Evolutionary conservation across 2,329 filamentous ascomycete genomes (phyloP), one percentile per base, ranked within the genome.

Genomic region (Penicillium italicum): DNA sequence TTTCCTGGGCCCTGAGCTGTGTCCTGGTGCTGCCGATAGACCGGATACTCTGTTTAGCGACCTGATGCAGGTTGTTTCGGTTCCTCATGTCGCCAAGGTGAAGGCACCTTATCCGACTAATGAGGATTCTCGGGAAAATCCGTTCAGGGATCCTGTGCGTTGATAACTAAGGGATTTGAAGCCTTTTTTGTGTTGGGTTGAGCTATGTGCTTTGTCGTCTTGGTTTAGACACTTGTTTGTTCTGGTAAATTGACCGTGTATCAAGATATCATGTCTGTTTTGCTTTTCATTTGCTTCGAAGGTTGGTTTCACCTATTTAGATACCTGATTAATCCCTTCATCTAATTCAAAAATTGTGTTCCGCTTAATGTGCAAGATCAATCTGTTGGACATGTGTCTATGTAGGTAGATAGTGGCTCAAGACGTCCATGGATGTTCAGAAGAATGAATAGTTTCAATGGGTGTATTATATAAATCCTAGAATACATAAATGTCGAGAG

Each of bases 1-100:
- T 10, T 62, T 67, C 16, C 43, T 68, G 12, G 66, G 63, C 1
- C 72, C 68, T 0, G 62, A 65, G 26, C 64, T 65, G 16, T 68
- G 68, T 48, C 66, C 64, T 8, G 26, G 52, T 14, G 22, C 40
- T 8, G 55, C 60, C 16, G 60, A 60, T 14, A 61, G 66, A 11
- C 72, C 70, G 5, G 66, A 70, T 45, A 74, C 71, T 6, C 74
- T 69, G 0, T 74, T 76, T 37, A 67, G 68, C 9, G 69, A 74
- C 53, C 64, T 75, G 62, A 72, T 76, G n/a, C 71, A 69, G 22
- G 72, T 71, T 4, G 72, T 73, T 50, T 65, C 66, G 54, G 63
- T 67, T 60, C 52, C 58, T 1, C 62, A 59, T 31, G 70, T 14
- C 41, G 28, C 28, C 8, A 48, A 34, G 20, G 16, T 66, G 0